phyloP scores from a whole-genome alignment of 371 early-diverging fungal genomes.

The Mucor circinelloides region DNA sequence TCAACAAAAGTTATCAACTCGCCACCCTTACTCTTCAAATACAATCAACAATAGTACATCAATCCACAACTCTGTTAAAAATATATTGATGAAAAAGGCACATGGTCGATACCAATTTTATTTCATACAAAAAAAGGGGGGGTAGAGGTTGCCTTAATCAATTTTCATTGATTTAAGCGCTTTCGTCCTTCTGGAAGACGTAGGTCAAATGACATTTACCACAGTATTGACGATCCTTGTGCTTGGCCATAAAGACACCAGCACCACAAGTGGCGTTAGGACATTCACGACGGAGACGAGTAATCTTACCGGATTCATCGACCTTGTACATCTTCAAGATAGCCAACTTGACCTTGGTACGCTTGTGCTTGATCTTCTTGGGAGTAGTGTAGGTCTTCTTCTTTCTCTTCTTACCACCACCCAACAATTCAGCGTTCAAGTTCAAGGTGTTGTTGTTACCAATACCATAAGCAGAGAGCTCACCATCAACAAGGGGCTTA shows the following conservation, averaged over 20 bases:
- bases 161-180: slow-evolving; percentile 7
- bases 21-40: neutral
- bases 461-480: slow-evolving; percentile 78
- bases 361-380: slow-evolving; percentile 98
- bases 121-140: slow-evolving; percentile 1
- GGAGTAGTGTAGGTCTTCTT: slow-evolving; percentile 99
- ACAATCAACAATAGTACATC: too few species aligned
- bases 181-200: slow-evolving; percentile 50
- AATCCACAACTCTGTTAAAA: too few species aligned
- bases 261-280: slow-evolving; percentile 93
- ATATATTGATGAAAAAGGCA: neutral
- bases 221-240: slow-evolving; percentile 95
- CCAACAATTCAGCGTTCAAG: slow-evolving; percentile 65
- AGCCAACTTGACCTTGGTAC: slow-evolving; percentile 96
- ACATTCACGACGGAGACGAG: slow-evolving; percentile 96
- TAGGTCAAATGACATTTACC: slow-evolving; percentile 68
- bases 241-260: slow-evolving; percentile 98
- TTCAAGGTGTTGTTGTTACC: slow-evolving; percentile 89
- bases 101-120: neutral
- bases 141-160: neutral
- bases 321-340: slow-evolving; percentile 98
- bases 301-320: slow-evolving; percentile 93
- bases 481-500: slow-evolving; percentile 87
- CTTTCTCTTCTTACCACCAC: slow-evolving; percentile 98
- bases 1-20: neutral